Evolutionary conservation across 2,329 filamentous ascomycete species (phyloP).

Genomic region (Ascochyta pisi): DNA sequence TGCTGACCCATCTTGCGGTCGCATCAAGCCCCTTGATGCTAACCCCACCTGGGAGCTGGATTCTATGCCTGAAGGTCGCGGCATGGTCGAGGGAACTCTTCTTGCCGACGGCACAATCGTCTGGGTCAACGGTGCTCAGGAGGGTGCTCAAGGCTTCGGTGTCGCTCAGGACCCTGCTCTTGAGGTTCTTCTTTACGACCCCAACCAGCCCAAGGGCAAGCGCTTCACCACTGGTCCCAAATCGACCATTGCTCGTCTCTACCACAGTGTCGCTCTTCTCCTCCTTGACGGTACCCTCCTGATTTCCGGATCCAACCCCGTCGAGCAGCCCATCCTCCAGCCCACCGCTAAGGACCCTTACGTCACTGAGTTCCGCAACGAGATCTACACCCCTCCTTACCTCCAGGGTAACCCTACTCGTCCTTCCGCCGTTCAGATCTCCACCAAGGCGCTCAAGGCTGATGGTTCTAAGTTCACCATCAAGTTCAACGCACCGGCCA

Average conservation of each 20-base stretch:
- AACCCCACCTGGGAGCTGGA: slow-evolving; percentile 64
- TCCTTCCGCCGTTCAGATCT: slow-evolving; percentile 58
- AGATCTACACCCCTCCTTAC: slow-evolving; percentile 68
- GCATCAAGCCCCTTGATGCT: slow-evolving; percentile 59
- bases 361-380: slow-evolving; percentile 67
- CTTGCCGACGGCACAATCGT: slow-evolving; percentile 69
- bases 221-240: slow-evolving; percentile 58
- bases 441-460: slow-evolving; percentile 53
- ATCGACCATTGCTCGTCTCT: slow-evolving; percentile 57
- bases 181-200: slow-evolving; percentile 65
- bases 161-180: slow-evolving; percentile 62
- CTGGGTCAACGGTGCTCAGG: slow-evolving; percentile 65
- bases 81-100: slow-evolving; percentile 67
- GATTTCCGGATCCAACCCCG: slow-evolving; percentile 66
- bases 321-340: slow-evolving; percentile 62
- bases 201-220: slow-evolving; percentile 57
- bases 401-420: slow-evolving; percentile 61
- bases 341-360: slow-evolving; percentile 56
- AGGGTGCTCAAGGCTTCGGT: slow-evolving; percentile 67
- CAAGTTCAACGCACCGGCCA: slow-evolving; percentile 54
- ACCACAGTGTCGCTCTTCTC: slow-evolving; percentile 67
- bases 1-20: slow-evolving; percentile 65
- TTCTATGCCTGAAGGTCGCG: slow-evolving; percentile 64
- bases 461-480: slow-evolving; percentile 57
- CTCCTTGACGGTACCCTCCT: slow-evolving; percentile 67